These are phyloP conservation scores for Cladosporium sp. DNA, from an alignment of 2,329 filamentous ascomycete genomes.

Conservation along the genomic window DNA sequence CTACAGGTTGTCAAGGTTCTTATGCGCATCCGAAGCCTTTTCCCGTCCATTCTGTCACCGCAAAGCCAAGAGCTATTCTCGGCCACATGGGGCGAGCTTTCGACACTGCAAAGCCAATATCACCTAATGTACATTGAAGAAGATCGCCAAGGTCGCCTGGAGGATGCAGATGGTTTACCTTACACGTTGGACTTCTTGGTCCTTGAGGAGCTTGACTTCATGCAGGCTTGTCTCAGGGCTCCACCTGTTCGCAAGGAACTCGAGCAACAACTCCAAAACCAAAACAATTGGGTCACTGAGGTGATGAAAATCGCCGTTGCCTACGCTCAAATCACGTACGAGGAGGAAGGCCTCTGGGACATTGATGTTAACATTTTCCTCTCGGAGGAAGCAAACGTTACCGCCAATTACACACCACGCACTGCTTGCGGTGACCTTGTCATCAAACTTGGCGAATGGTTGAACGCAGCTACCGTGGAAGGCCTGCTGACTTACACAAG, in stretches of 20 bases:
- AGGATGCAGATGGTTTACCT: slow-evolving; percentile 85
- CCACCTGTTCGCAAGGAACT: slow-evolving; percentile 85
- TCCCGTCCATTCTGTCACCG: slow-evolving; percentile 74
- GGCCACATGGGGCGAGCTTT: slow-evolving; percentile 84
- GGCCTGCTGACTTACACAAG: slow-evolving; percentile 75
- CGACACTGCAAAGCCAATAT: slow-evolving; percentile 67
- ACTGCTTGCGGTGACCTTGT: slow-evolving; percentile 89
- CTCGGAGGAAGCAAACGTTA: slow-evolving; percentile 90
- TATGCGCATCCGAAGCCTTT: slow-evolving; percentile 81
- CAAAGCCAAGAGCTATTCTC: slow-evolving; percentile 81
- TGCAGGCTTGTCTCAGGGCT: slow-evolving; percentile 85
- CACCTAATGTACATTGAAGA: slow-evolving; percentile 80
- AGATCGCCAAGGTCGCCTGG: slow-evolving; percentile 79
- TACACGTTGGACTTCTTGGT: slow-evolving; percentile 93
- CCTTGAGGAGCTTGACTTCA: slow-evolving; percentile 88
- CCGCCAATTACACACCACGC: slow-evolving; percentile 90
- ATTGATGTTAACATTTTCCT: slow-evolving; percentile 94
- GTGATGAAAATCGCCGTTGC: slow-evolving; percentile 80
- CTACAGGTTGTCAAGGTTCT: slow-evolving; percentile 87
- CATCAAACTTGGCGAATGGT: slow-evolving; percentile 90
- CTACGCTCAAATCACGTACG: slow-evolving; percentile 84
- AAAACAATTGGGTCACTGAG: slow-evolving; percentile 75
- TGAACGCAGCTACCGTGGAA: slow-evolving; percentile 69
- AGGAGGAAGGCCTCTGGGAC: slow-evolving; percentile 94
- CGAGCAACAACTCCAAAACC: slow-evolving; percentile 65